Evolutionary conservation across 2,329 filamentous ascomycete genomes (phyloP).

Genomic region (Xylariales sp.): DNA sequence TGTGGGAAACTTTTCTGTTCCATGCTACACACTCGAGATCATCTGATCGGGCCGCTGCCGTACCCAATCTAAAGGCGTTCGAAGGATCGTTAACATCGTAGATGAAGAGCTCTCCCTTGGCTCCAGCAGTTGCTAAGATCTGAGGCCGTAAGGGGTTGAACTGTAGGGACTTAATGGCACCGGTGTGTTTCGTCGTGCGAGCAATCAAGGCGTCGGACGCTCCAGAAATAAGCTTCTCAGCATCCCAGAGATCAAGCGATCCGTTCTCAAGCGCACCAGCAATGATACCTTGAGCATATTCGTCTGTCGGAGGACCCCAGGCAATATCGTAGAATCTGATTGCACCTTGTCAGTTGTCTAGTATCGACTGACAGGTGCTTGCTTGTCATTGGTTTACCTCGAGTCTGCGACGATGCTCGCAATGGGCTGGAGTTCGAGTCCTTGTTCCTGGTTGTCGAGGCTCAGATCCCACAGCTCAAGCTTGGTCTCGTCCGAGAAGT

Average conservation of each 20-base stretch:
- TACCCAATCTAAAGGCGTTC: conserved; percentile 85
- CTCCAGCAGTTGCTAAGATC: conserved; percentile 84
- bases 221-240: conserved; percentile 58
- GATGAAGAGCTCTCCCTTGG: conserved; percentile 93
- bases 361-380: background rate
- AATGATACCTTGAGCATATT: conserved; percentile 81
- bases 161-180: conserved; percentile 88
- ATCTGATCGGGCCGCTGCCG: conserved; percentile 80
- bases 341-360: conserved; percentile 2
- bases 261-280: conserved; percentile 94
- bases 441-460: conserved; percentile 70
- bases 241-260: conserved; percentile 89
- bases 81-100: conserved; percentile 89
- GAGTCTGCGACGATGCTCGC: conserved; percentile 83
- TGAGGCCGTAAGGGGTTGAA: conserved; percentile 94
- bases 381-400: conserved; percentile 49
- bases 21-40: conserved; percentile 96
- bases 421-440: conserved; percentile 79
- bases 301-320: conserved; percentile 79
- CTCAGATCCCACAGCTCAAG: conserved; percentile 94
- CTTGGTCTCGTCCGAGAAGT: conserved; percentile 96
- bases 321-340: conserved; percentile 92
- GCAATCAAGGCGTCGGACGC: conserved; percentile 73
- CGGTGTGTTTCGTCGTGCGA: conserved; percentile 83
- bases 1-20: conserved; percentile 97